Percentiles rank a stretch among this genome's conserved stretches.
Evolutionary conservation across 1,284 basidiomycete species (phyloP).

Genomic region (Boletus sp.): DNA sequence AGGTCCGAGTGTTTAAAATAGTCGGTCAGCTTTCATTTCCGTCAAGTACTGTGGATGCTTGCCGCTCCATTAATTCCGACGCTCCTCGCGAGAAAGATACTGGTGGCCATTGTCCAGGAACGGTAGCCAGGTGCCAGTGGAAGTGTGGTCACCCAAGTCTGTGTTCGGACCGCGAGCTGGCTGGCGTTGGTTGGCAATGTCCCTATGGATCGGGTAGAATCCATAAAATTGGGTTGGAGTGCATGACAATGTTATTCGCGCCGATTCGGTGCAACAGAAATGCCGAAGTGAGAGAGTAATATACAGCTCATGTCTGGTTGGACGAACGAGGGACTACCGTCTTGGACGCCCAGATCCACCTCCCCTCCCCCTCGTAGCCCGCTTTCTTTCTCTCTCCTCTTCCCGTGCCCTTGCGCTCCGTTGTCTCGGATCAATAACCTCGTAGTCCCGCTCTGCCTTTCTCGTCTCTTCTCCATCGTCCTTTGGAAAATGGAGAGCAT

Average conservation of each 20-base stretch:
- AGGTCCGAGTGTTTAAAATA: background rate
- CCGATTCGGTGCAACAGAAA: background rate
- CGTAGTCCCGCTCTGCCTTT: slow-evolving; percentile 86
- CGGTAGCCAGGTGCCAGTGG: background rate
- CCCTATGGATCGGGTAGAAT: background rate
- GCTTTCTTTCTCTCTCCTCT: slow-evolving; percentile 67
- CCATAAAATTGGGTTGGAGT: background rate
- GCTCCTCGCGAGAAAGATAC: background rate
- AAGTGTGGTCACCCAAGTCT: background rate
- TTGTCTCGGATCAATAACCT: slow-evolving; percentile 79
- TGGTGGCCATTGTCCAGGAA: background rate
- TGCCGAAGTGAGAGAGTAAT: background rate
- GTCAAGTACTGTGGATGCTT: too few relatives aligned
- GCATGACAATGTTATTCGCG: background rate
- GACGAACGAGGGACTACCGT: slow-evolving; percentile 18
- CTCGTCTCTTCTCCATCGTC: slow-evolving; percentile 70
- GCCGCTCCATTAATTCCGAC: background rate
- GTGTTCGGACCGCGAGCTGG: background rate
- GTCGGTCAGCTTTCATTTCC: background rate
- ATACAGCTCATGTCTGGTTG: background rate
- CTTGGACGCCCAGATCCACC: slow-evolving; percentile 20
- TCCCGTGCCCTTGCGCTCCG: slow-evolving; percentile 66
- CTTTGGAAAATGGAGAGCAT: slow-evolving; percentile 75
- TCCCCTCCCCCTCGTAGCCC: slow-evolving; percentile 30
- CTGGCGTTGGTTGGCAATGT: background rate